These are phyloP conservation scores for Silene noctiflora DNA, from an alignment of 179 eudicot genomes.

Conservation along the genomic window DNA sequence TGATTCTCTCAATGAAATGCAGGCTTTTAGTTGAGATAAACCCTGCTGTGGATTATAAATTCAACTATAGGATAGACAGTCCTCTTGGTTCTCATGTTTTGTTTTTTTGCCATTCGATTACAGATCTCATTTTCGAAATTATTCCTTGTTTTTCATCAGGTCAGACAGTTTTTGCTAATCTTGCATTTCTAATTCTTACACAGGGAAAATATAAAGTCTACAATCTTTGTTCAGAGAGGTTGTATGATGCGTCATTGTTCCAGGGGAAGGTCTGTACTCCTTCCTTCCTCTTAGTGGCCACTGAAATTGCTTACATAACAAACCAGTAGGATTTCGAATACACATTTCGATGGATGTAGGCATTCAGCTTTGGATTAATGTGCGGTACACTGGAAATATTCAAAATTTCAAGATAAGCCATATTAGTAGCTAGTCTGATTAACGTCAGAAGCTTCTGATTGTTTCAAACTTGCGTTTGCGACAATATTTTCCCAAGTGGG, in stretches of 20 bases:
- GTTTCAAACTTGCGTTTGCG: not conserved
- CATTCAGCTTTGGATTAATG: not conserved
- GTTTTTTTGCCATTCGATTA: slow-evolving; percentile 5
- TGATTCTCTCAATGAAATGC: not conserved
- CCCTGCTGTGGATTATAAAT: too few species aligned
- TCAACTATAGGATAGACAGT: not conserved
- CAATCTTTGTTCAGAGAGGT: slow-evolving; percentile 92
- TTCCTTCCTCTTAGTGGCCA: not conserved
- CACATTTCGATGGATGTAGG: not conserved
- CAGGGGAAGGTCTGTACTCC: slow-evolving; percentile 70
- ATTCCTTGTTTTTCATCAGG: not conserved
- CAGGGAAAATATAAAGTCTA: slow-evolving; percentile 96
- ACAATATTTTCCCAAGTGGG: not conserved
- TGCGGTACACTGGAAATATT: not conserved
- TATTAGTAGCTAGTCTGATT: not conserved
- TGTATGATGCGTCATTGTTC: slow-evolving; percentile 89
- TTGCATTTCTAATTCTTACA: slow-evolving; percentile 19
- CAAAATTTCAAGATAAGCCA: not conserved
- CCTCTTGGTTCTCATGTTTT: not conserved
- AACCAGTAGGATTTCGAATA: not conserved
- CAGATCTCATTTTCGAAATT: slow-evolving; percentile 11
- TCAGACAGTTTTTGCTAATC: slow-evolving; percentile 3
- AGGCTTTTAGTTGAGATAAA: not conserved
- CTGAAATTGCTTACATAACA: not conserved
- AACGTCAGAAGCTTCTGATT: not conserved